Evolutionary conservation across 495 filamentous ascomycete genomes (phyloP).

Genomic region (Tuber borchii): DNA sequence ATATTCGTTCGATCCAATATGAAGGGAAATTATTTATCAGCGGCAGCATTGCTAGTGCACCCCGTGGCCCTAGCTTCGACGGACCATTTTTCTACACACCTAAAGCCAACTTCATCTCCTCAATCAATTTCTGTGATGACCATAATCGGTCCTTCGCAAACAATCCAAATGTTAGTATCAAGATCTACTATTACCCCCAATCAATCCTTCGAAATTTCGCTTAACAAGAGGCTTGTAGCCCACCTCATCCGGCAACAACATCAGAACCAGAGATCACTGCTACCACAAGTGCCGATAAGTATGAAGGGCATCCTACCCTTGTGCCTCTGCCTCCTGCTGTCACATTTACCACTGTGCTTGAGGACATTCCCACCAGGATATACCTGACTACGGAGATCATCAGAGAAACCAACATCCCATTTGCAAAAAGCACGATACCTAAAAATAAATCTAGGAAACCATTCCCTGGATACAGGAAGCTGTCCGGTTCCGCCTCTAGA

Average conservation of each 20-base stretch:
- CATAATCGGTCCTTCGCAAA: neutral
- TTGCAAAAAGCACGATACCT: neutral
- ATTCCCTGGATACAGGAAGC: neutral
- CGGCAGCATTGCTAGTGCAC: neutral
- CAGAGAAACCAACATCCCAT: neutral
- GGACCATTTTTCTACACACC: neutral
- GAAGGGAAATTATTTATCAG: neutral
- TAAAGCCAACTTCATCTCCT: neutral
- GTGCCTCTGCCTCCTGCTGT: neutral
- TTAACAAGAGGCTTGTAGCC: neutral
- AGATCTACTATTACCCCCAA: neutral
- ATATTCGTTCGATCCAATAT: neutral
- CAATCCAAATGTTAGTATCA: neutral
- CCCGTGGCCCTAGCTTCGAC: neutral
- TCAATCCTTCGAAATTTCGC: neutral
- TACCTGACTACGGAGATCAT: neutral
- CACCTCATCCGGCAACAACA: neutral
- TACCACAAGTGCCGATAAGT: neutral
- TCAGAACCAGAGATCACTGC: neutral
- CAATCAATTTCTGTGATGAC: neutral
- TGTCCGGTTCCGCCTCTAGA: neutral
- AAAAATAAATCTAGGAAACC: neutral
- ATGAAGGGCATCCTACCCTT: neutral
- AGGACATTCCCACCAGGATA: neutral
- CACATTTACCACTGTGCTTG: neutral